Conservation (phyloP, 257 asterid species). For the Ligustrum vulgare region DNA sequence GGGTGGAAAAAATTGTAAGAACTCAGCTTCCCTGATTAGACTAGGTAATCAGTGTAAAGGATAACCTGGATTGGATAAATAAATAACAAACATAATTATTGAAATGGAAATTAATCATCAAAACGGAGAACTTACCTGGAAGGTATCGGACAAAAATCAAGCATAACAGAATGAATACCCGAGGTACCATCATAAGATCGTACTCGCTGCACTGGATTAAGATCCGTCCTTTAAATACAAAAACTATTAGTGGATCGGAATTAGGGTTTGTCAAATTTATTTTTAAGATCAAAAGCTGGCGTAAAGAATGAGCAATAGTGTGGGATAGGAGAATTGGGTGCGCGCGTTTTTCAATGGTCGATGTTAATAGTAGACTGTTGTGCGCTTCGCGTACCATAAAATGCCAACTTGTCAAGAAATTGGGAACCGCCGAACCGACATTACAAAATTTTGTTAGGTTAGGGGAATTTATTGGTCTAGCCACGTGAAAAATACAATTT, state of each 20-base stretch:
- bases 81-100: not conserved
- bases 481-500: too few relatives aligned
- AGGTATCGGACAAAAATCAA: slow-evolving; percentile 42
- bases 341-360: slow-evolving; percentile 31
- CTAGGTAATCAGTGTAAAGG: not conserved
- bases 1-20: not conserved
- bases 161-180: slow-evolving; percentile 24
- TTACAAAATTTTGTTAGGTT: too few relatives aligned
- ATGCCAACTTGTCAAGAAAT: too few relatives aligned
- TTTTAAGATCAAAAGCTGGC: slow-evolving; percentile 6
- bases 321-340: slow-evolving; percentile 14
- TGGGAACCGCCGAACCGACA: too few relatives aligned
- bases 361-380: slow-evolving; percentile 20
- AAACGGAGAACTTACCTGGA: slow-evolving; percentile 41
- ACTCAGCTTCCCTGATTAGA: not conserved
- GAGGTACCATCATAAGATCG: slow-evolving; percentile 26
- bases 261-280: slow-evolving; percentile 17
- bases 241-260: slow-evolving; percentile 19
- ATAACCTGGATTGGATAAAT: not conserved
- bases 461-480: too few relatives aligned
- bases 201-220: slow-evolving; percentile 20
- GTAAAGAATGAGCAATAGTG: slow-evolving; percentile 25
- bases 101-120: not conserved
- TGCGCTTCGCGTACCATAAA: slow-evolving; percentile 14
- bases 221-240: slow-evolving; percentile 12